These are phyloP conservation scores for Phytophthora rubi DNA, from an alignment of 352 stramenopile species.

Conservation along the genomic window DNA sequence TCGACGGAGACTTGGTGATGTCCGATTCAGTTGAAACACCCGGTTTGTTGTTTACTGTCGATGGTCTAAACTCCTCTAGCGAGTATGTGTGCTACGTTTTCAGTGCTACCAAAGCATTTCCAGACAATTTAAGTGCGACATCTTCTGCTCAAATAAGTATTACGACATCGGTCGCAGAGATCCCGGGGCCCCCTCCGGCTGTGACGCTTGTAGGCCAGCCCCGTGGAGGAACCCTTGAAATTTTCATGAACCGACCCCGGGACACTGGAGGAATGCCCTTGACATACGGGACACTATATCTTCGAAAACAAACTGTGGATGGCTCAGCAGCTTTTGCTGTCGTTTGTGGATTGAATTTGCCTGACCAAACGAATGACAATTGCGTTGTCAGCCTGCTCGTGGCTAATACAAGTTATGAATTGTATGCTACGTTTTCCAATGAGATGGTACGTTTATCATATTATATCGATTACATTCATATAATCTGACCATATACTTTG, in stretches of 20 bases:
- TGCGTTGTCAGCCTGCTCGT: slow-evolving; percentile 54
- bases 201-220: slow-evolving; percentile 26
- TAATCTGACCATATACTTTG: background rate
- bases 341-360: slow-evolving; percentile 25
- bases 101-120: slow-evolving; percentile 34
- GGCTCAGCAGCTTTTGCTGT: slow-evolving; percentile 19
- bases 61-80: slow-evolving; percentile 44
- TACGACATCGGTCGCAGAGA: slow-evolving; percentile 27
- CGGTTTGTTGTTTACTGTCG: slow-evolving; percentile 16
- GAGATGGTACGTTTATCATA: slow-evolving; percentile 30
- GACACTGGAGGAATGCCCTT: slow-evolving; percentile 49
- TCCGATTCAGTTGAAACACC: background rate
- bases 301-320: slow-evolving; percentile 20
- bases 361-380: background rate
- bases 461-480: background rate
- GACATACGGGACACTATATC: slow-evolving; percentile 43
- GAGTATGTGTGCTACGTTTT: slow-evolving; percentile 42
- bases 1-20: background rate
- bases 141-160: slow-evolving; percentile 30
- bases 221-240: slow-evolving; percentile 42
- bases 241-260: slow-evolving; percentile 36
- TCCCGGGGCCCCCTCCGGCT: slow-evolving; percentile 22
- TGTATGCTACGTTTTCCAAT: slow-evolving; percentile 52
- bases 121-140: background rate
- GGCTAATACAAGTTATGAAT: slow-evolving; percentile 49